phyloP scores from a whole-genome alignment of 371 early-diverging fungal species.

The Haplosporangium sp. region DNA sequence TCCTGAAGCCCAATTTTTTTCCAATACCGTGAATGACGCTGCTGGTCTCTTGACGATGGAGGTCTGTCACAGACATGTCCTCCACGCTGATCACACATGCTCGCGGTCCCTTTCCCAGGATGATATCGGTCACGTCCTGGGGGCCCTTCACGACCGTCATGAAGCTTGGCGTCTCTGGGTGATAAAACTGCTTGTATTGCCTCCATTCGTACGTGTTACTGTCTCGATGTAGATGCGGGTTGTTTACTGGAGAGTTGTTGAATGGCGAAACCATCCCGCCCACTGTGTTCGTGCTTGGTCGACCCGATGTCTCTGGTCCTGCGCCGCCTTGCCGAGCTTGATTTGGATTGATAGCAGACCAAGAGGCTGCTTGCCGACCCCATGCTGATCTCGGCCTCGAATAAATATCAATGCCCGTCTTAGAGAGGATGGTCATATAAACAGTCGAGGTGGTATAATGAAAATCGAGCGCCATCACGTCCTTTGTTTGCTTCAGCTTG shows the following conservation, averaged over 20 bases:
- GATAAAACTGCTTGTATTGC: conserved; percentile 42
- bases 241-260: background rate
- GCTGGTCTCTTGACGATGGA: conserved; percentile 29
- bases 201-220: conserved; percentile 33
- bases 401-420: conserved; percentile 46
- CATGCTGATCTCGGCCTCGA: conserved; percentile 27
- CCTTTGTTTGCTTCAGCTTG: conserved; percentile 49
- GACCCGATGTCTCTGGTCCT: conserved; percentile 9
- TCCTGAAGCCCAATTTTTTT: conserved; percentile 43
- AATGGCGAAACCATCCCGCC: conserved; percentile 18
- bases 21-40: conserved; percentile 29
- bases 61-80: conserved; percentile 48
- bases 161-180: conserved; percentile 50
- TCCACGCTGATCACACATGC: conserved; percentile 48
- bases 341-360: background rate
- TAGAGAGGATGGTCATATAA: conserved; percentile 51
- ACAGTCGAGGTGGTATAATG: conserved; percentile 43
- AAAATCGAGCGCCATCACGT: conserved; percentile 44
- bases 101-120: conserved; percentile 40
- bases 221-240: conserved; percentile 9
- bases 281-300: background rate
- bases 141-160: conserved; percentile 52
- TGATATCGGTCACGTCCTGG: conserved; percentile 46
- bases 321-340: background rate
- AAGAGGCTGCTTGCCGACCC: conserved; percentile 16